Percentiles rank a stretch among this genome's conserved stretches.
Conservation (phyloP, 305 asterid genomes). For the Solanum hybrid region DNA sequence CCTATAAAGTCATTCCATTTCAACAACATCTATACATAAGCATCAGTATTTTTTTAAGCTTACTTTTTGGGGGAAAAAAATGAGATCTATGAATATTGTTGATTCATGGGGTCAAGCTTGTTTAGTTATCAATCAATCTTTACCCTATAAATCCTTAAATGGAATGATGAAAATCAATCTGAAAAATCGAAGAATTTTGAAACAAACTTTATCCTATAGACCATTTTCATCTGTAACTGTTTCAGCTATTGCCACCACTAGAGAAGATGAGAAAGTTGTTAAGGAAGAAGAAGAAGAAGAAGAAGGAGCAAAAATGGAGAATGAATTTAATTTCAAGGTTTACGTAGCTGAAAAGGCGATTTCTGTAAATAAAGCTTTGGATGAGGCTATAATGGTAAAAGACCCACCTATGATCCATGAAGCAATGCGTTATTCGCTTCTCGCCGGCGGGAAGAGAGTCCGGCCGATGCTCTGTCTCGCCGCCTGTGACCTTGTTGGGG, state of each 20-base stretch:
- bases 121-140: constrained; percentile 26
- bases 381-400: constrained; percentile 47
- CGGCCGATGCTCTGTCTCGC: constrained; percentile 80
- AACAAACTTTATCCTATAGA: not conserved
- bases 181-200: constrained; percentile 8
- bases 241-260: constrained; percentile 37
- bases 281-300: not conserved
- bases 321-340: constrained; percentile 36
- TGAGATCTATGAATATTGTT: constrained; percentile 51
- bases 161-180: constrained; percentile 16
- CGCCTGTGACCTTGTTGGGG: constrained; percentile 73
- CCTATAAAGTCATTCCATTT: not conserved
- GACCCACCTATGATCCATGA: constrained; percentile 57
- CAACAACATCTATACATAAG: not conserved
- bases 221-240: constrained; percentile 17
- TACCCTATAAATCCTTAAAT: constrained; percentile 15
- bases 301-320: not conserved
- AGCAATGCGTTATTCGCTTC: constrained; percentile 67
- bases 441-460: constrained; percentile 80
- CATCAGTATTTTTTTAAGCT: not conserved
- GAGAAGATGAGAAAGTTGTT: constrained; percentile 24
- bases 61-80: not conserved
- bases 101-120: constrained; percentile 50
- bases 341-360: constrained; percentile 49
- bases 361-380: constrained; percentile 46